Evolutionary conservation across 257 asterid genomes (phyloP), one percentile per base, ranked within the genome.

Genomic region (Primulina huaijiensis): DNA sequence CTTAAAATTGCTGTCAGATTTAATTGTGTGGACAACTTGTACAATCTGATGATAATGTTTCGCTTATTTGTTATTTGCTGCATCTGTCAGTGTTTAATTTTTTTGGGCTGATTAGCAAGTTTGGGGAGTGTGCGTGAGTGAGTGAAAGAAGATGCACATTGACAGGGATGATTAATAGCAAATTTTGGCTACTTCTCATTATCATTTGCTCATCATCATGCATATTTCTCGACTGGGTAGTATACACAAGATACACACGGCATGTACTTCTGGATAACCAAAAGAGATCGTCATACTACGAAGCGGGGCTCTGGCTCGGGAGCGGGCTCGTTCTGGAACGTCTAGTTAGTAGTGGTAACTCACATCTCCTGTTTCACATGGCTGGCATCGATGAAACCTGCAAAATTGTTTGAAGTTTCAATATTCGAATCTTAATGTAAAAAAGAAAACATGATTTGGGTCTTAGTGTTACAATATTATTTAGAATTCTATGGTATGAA

Each of bases 311-410:
- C 50, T 0, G 50, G 50, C 50, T 40, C 5, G 50, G 17, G 16
- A 14, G 2, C 16, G 16, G 10, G 16, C 14, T 75, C 50, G 67
- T 23, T 23, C 25, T 23, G 23, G 23, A 56, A 19, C 73, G 69
- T 67, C 53, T 72, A 46, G 59, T 50, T 62, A 67, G 52, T 21
- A 57, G 60, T 40, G 27, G 69, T 55, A 74, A 63, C 57, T 88
- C 85, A 88, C 93, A 82, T 90, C 85, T 85, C 95, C 83, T 83
- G 75, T 90, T 86, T 90, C 73, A 86, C 85, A 67, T 83, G 75
- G 62, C 80, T 78, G 65, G 80, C 70, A 74, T 85, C 91, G 2
- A 58, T 33, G 58, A 75, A 80, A 68, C 89, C 97, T 90, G 90
- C 68, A 80, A 62, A 57, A 59, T n/a, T 14, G 16, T 10, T 64